Evolutionary conservation across 2,329 filamentous ascomycete genomes (phyloP).

Genomic region (Aspergillus fructus): DNA sequence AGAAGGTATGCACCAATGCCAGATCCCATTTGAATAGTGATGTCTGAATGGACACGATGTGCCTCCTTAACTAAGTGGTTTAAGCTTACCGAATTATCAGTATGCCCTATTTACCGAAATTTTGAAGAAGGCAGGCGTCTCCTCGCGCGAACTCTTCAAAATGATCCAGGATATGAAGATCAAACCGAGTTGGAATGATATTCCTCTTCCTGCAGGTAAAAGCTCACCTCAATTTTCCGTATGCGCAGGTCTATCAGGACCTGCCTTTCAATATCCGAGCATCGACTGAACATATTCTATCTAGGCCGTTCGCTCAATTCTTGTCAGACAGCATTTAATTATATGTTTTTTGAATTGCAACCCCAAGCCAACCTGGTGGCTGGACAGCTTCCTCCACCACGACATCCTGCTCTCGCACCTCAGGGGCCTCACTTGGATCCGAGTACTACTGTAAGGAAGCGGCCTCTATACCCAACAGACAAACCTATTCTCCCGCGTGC

Average conservation of each 20-base stretch:
- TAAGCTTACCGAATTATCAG: slow-evolving; percentile 23
- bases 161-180: slow-evolving; percentile 41
- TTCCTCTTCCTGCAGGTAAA: slow-evolving; percentile 45
- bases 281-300: slow-evolving; percentile 17
- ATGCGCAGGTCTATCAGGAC: not conserved
- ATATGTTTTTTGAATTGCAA: slow-evolving; percentile 32
- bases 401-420: slow-evolving; percentile 22
- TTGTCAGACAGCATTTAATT: slow-evolving; percentile 35
- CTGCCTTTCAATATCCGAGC: not conserved
- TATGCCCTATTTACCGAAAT: slow-evolving; percentile 44
- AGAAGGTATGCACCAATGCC: slow-evolving; percentile 38
- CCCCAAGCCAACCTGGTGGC: slow-evolving; percentile 17
- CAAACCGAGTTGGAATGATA: slow-evolving; percentile 39
- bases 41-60: not conserved
- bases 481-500: slow-evolving; percentile 34
- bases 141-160: slow-evolving; percentile 37
- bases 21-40: not conserved
- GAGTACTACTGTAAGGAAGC: slow-evolving; percentile 29
- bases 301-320: slow-evolving; percentile 41
- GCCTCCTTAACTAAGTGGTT: not conserved
- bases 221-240: slow-evolving; percentile 3
- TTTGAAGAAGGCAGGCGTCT: slow-evolving; percentile 39
- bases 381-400: slow-evolving; percentile 19
- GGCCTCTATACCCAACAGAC: slow-evolving; percentile 31
- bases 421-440: slow-evolving; percentile 25